Evolutionary conservation across 1,284 basidiomycete genomes (phyloP).

Genomic region (Polyporus tsugae): DNA sequence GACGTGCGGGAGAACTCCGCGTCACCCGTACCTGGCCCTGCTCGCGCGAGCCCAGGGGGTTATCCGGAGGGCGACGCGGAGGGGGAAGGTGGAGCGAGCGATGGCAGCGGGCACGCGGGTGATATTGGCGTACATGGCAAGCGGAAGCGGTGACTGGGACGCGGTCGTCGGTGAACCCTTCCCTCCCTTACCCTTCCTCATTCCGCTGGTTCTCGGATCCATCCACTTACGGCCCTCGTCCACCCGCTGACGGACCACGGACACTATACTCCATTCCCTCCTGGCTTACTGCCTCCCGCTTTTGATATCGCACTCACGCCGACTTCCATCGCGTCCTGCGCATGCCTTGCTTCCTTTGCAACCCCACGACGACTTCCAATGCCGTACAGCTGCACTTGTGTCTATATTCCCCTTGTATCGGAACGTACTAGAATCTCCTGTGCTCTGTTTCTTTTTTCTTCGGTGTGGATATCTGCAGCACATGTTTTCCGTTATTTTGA

Average conservation of each 20-base stretch:
- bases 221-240: background rate
- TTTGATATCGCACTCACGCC: background rate
- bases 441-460: conserved; percentile 27
- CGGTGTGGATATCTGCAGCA: conserved; percentile 24
- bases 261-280: background rate
- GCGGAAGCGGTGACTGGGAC: conserved; percentile 41
- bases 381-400: conserved; percentile 2
- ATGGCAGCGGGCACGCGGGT: conserved; percentile 35
- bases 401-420: conserved; percentile 26
- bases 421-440: conserved; percentile 24
- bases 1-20: conserved; percentile 33
- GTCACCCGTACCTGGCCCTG: conserved; percentile 35
- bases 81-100: conserved; percentile 35
- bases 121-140: conserved; percentile 41
- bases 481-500: conserved; percentile 19
- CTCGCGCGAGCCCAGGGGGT: conserved; percentile 30
- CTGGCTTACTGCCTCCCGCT: background rate
- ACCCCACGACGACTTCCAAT: background rate
- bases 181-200: conserved; percentile 5
- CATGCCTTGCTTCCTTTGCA: background rate
- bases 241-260: background rate
- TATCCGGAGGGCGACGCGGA: conserved; percentile 39
- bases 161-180: background rate
- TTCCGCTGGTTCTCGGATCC: conserved; percentile 7
- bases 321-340: conserved; percentile 1